phyloP scores from a whole-genome alignment of 306 rosid species.

The Fragaria vesca region DNA sequence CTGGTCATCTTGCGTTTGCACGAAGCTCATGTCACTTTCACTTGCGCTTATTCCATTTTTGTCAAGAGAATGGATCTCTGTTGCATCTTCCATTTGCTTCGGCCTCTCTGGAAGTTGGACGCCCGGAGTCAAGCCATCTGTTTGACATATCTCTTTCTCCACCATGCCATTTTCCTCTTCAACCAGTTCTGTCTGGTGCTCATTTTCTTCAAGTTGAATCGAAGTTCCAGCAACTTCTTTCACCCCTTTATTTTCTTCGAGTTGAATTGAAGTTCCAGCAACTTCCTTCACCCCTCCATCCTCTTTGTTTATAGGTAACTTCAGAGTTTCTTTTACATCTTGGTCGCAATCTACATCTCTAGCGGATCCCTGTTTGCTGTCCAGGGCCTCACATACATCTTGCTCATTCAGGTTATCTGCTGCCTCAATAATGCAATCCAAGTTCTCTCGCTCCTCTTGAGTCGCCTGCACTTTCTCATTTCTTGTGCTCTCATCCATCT shows the following conservation, averaged over 20 bases:
- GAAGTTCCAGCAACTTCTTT: slow-evolving; percentile 28
- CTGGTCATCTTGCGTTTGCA: slow-evolving; percentile 35
- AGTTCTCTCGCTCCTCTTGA: slow-evolving; percentile 34
- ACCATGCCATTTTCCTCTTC: slow-evolving; percentile 31
- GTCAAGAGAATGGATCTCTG: slow-evolving; percentile 23
- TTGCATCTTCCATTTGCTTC: slow-evolving; percentile 36
- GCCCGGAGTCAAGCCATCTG: slow-evolving; percentile 34
- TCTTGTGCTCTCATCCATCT: slow-evolving; percentile 28
- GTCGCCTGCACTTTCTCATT: slow-evolving; percentile 26
- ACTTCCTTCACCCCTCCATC: slow-evolving; percentile 26
- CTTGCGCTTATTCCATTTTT: slow-evolving; percentile 25
- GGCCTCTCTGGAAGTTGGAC: slow-evolving; percentile 30
- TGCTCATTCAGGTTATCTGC: slow-evolving; percentile 34
- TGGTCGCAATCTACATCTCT: slow-evolving; percentile 29
- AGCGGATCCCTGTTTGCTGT: slow-evolving; percentile 27
- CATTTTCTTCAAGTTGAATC: slow-evolving; percentile 34
- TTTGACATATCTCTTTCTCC: slow-evolving; percentile 37
- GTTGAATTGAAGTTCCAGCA: slow-evolving; percentile 33
- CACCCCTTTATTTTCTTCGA: slow-evolving; percentile 22
- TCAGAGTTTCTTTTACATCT: slow-evolving; percentile 28
- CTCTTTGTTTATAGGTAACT: slow-evolving; percentile 34
- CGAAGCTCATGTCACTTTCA: slow-evolving; percentile 32
- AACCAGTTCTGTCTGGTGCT: slow-evolving; percentile 26
- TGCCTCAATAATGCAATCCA: slow-evolving; percentile 32
- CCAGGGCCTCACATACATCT: slow-evolving; percentile 41